Conservation (phyloP, 306 rosid genomes). For the Carpinus fangiana region DNA sequence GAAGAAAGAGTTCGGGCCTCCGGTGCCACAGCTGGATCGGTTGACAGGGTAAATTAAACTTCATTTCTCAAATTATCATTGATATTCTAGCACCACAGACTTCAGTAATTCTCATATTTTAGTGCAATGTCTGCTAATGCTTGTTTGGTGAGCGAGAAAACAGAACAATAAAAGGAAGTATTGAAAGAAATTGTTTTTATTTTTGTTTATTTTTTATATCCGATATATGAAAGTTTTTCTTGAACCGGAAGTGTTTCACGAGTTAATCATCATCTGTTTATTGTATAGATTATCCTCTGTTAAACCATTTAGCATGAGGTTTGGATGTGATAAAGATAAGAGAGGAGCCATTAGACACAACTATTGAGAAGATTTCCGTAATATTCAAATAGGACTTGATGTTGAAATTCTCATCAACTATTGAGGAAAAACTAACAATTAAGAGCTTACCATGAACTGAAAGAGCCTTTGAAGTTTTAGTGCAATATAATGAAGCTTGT, state of each 20-base stretch:
- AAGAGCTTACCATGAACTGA: background rate
- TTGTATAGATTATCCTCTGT: no score
- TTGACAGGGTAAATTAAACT: conserved; percentile 43
- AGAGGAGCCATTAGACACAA: background rate
- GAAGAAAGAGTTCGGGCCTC: conserved; percentile 54
- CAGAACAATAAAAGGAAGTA: no score
- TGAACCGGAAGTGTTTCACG: no score
- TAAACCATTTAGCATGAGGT: background rate
- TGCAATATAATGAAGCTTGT: background rate
- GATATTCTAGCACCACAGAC: background rate
- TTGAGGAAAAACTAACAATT: background rate
- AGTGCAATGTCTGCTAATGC: background rate
- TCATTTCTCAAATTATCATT: background rate
- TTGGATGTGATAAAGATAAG: background rate
- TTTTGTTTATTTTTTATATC: no score
- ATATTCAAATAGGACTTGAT: background rate
- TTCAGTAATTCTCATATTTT: background rate
- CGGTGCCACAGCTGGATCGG: conserved; percentile 54
- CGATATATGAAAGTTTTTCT: no score
- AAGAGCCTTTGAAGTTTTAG: background rate
- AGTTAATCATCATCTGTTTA: no score
- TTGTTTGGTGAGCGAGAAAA: background rate
- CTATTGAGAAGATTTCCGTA: background rate
- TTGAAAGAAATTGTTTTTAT: no score
- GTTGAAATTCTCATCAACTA: background rate